These are phyloP conservation scores for Ophiobolus disseminans DNA, from an alignment of 2,329 filamentous ascomycete species.

Conservation along the genomic window DNA sequence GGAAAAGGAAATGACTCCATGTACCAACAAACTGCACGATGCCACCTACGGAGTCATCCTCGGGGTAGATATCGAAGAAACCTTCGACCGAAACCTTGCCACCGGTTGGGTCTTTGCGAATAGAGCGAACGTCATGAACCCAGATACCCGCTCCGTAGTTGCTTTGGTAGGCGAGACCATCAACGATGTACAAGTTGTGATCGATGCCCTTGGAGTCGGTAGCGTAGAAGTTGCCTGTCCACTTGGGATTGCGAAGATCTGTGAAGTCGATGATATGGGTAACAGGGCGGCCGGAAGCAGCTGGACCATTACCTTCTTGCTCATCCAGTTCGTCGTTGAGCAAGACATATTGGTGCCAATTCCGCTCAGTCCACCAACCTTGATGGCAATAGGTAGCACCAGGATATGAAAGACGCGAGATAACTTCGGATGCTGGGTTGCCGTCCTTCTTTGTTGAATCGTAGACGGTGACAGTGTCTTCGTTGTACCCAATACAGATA, in stretches of 20 bases:
- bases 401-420: constrained; percentile 62
- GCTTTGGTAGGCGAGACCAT: constrained; percentile 51
- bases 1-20: constrained; percentile 51
- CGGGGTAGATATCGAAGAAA: constrained; percentile 53
- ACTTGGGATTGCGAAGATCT: constrained; percentile 44
- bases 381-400: constrained; percentile 65
- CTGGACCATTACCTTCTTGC: constrained; percentile 34
- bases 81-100: constrained; percentile 49
- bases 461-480: constrained; percentile 60
- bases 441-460: constrained; percentile 61
- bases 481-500: constrained; percentile 65
- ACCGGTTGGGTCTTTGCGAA: constrained; percentile 49
- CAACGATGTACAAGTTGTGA: constrained; percentile 55
- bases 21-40: constrained; percentile 50
- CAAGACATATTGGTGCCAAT: constrained; percentile 44
- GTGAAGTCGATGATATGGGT: constrained; percentile 47
- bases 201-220: constrained; percentile 48
- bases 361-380: constrained; percentile 59
- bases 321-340: constrained; percentile 47
- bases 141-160: constrained; percentile 52
- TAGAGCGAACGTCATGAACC: constrained; percentile 50
- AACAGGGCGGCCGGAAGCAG: constrained; percentile 39
- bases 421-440: constrained; percentile 62
- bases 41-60: constrained; percentile 49
- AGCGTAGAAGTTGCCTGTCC: constrained; percentile 52